These are phyloP conservation scores for Hysterangium stoloniferum DNA, from an alignment of 768 basidiomycete genomes.

Conservation along the genomic window DNA sequence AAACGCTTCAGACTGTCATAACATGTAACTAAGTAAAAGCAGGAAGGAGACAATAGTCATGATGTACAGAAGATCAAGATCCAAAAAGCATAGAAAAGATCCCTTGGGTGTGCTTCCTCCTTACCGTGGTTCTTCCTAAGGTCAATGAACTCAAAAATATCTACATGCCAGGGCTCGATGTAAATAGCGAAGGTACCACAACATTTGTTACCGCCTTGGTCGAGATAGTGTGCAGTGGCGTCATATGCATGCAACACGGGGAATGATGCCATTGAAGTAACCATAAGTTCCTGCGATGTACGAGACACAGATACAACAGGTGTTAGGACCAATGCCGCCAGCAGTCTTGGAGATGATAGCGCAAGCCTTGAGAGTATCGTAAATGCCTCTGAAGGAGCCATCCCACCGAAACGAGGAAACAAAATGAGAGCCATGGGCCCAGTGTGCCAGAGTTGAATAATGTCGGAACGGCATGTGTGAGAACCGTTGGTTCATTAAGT, in stretches of 20 bases:
- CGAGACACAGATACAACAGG: slow-evolving; percentile 43
- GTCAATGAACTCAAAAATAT: slow-evolving; percentile 45
- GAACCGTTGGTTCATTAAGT: slow-evolving; percentile 41
- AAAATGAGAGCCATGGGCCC: slow-evolving; percentile 39
- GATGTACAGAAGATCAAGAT: no score
- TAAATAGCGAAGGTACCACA: slow-evolving; percentile 45
- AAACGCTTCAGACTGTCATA: slow-evolving; percentile 85
- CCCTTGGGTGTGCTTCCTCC: slow-evolving; percentile 41
- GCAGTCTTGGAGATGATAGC: slow-evolving; percentile 46
- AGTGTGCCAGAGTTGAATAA: slow-evolving; percentile 45
- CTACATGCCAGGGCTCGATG: slow-evolving; percentile 46
- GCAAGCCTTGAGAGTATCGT: slow-evolving; percentile 46
- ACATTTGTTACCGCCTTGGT: slow-evolving; percentile 45
- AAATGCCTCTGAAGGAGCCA: slow-evolving; percentile 44
- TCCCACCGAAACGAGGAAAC: slow-evolving; percentile 46
- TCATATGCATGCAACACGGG: slow-evolving; percentile 44
- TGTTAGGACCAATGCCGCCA: slow-evolving; percentile 43
- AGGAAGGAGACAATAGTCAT: background rate
- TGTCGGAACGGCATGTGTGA: slow-evolving; percentile 42
- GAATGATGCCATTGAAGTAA: slow-evolving; percentile 45
- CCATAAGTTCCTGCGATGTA: slow-evolving; percentile 47
- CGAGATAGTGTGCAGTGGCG: slow-evolving; percentile 44
- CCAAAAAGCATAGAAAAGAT: no score
- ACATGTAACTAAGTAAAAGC: slow-evolving; percentile 7
- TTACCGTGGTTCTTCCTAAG: slow-evolving; percentile 47